Percentiles rank a stretch among this genome's conserved stretches.
These are phyloP conservation scores for Eucalyptus cladocalyx DNA, from an alignment of 345 rosid species.

Conservation along the genomic window DNA sequence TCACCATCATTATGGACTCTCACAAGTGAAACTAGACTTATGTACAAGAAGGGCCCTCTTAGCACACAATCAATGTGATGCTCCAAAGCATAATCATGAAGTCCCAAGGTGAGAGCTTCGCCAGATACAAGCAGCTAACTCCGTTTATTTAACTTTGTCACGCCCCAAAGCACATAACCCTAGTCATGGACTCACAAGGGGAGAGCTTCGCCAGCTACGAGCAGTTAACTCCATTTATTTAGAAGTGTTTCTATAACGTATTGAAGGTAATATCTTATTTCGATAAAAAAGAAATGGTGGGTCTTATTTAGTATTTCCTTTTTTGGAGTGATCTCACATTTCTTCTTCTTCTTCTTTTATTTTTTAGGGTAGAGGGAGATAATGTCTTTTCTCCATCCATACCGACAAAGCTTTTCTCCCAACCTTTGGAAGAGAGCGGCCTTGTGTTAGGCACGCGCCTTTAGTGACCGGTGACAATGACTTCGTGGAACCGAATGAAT, in stretches of 20 bases:
- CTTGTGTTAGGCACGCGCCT: background rate
- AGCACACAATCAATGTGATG: background rate
- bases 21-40: background rate
- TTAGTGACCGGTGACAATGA: background rate
- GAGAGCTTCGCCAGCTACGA: background rate
- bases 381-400: background rate
- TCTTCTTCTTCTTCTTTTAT: background rate
- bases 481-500: background rate
- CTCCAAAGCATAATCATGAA: background rate
- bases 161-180: no score
- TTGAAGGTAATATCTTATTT: background rate
- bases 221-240: background rate
- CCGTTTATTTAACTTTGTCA: background rate
- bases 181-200: background rate
- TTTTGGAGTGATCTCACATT: background rate
- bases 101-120: background rate
- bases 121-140: background rate
- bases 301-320: background rate
- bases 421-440: background rate
- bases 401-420: background rate
- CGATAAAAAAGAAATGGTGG: background rate
- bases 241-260: background rate
- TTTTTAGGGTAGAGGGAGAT: background rate
- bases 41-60: background rate
- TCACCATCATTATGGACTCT: background rate